A percentile compares a stretch with the other conserved stretches of the same genome.
These are phyloP conservation scores for Aegle marmelos DNA, from an alignment of 345 rosid genomes.

Conservation along the genomic window DNA sequence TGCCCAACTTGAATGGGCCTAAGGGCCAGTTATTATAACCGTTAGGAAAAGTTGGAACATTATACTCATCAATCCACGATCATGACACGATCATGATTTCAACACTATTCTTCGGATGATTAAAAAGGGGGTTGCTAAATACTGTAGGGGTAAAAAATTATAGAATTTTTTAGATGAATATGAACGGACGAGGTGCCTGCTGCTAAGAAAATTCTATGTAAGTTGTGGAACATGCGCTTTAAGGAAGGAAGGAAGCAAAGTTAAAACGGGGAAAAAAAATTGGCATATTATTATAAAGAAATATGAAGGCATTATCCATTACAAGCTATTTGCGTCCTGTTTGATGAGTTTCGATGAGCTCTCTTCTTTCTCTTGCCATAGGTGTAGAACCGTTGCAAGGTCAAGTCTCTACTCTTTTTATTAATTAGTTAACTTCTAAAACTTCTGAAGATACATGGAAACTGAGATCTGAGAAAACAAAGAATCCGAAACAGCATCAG, in stretches of 20 bases:
- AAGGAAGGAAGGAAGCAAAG: not conserved
- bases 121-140: not conserved
- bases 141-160: not conserved
- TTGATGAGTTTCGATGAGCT: not conserved
- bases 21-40: no score
- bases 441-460: not conserved
- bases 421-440: not conserved
- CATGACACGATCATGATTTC: no score
- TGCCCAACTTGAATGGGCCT: not conserved
- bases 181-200: not conserved
- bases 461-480: not conserved
- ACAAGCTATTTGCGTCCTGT: no score
- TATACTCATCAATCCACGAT: no score
- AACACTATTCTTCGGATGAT: not conserved
- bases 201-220: not conserved
- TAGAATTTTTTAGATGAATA: no score
- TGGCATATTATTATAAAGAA: not conserved
- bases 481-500: conserved; percentile 10
- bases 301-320: not conserved
- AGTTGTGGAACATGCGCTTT: not conserved
- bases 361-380: not conserved
- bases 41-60: no score
- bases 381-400: not conserved
- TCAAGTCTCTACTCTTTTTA: not conserved
- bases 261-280: not conserved